Percentiles rank a stretch among this genome's conserved stretches.
These are phyloP conservation scores for Saussurea involucrata DNA, from an alignment of 129 eudicot genomes.

Conservation along the genomic window DNA sequence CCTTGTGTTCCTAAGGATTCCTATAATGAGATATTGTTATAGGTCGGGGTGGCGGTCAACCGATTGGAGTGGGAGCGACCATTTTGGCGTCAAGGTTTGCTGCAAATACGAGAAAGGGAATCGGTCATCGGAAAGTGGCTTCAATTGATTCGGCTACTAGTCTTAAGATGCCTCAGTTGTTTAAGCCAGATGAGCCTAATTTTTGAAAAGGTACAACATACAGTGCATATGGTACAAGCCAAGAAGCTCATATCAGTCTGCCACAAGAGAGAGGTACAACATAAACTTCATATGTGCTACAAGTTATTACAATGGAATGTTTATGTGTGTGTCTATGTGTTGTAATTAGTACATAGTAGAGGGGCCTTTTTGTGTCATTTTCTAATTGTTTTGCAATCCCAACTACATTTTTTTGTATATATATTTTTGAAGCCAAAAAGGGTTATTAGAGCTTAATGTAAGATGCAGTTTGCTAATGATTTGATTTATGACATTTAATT, in stretches of 20 bases:
- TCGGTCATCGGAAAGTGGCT: constrained; percentile 23
- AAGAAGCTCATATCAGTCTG: constrained; percentile 28
- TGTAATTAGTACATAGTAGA: constrained; percentile 24
- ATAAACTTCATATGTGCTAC: neutral
- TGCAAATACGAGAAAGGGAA: constrained; percentile 52
- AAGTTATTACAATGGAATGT: neutral
- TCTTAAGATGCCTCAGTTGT: constrained; percentile 71
- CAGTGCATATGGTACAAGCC: constrained; percentile 15
- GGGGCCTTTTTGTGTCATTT: constrained; percentile 17
- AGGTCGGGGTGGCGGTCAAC: constrained; percentile 29
- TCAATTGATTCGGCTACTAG: constrained; percentile 47
- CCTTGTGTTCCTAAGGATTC: neutral
- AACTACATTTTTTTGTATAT: neutral
- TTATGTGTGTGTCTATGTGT: neutral
- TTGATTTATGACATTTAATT: neutral
- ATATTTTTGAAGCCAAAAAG: constrained; percentile 1
- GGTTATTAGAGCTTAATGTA: neutral
- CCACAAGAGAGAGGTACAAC: neutral
- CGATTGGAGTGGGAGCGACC: constrained; percentile 52
- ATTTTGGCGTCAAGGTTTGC: constrained; percentile 75
- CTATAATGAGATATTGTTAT: neutral
- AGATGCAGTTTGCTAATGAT: neutral
- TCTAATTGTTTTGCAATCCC: neutral
- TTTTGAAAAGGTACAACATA: constrained; percentile 35
- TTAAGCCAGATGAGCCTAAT: constrained; percentile 85